Evolutionary conservation across 176 grass and related monocot genomes (phyloP).

Genomic region (Carex kokanica): DNA sequence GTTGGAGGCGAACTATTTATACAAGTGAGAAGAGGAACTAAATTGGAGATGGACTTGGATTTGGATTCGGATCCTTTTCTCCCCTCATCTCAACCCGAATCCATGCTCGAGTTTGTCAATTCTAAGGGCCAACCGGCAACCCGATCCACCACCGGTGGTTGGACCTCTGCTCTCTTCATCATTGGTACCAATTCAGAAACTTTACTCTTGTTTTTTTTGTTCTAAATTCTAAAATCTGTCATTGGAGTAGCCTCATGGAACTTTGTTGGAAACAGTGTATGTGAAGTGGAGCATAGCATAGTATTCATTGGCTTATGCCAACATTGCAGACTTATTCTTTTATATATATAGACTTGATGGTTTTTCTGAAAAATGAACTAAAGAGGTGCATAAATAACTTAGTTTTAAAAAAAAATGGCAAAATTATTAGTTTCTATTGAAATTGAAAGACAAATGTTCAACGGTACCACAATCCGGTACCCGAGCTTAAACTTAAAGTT

Average conservation of each 20-base stretch:
- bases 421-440: no score
- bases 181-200: constrained; percentile 41
- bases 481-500: no score
- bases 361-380: neutral
- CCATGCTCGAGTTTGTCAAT: constrained; percentile 39
- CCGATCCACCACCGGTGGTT: constrained; percentile 58
- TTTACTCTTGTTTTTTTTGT: neutral
- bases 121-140: constrained; percentile 39
- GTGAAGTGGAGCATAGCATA: neutral
- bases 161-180: constrained; percentile 67
- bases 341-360: neutral
- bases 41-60: neutral
- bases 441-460: no score
- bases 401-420: no score
- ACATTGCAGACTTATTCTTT: neutral
- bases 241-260: neutral
- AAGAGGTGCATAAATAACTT: neutral
- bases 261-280: neutral
- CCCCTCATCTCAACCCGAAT: neutral
- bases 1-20: neutral
- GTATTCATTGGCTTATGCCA: neutral
- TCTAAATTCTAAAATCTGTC: neutral
- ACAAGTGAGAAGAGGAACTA: neutral
- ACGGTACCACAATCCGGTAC: no score
- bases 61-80: constrained; percentile 18